Evolutionary conservation across 495 filamentous ascomycete species (phyloP).

Genomic region (Annulohypoxylon moriforme): DNA sequence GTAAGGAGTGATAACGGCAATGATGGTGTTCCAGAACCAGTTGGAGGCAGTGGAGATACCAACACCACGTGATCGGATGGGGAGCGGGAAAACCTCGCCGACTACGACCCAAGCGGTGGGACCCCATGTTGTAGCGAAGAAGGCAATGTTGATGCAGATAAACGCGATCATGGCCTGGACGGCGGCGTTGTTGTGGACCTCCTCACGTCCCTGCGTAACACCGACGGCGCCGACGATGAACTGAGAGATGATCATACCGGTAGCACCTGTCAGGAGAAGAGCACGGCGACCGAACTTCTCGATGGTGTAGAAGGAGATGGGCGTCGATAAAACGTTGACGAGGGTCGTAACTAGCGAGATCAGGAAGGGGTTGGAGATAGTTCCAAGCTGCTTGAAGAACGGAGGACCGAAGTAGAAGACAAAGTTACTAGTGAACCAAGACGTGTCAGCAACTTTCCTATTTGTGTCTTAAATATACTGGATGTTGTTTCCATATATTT

Average conservation of each 20-base stretch:
- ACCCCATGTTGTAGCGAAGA: constrained; percentile 78
- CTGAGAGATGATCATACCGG: constrained; percentile 85
- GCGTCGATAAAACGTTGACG: constrained; percentile 86
- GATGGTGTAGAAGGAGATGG: constrained; percentile 83
- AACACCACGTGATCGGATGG: constrained; percentile 79
- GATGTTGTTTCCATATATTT: too few relatives aligned
- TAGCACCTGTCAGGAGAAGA: constrained; percentile 81
- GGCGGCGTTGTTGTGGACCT: constrained; percentile 52
- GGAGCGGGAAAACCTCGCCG: constrained; percentile 80
- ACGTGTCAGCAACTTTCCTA: too few relatives aligned
- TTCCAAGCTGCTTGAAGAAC: constrained; percentile 75
- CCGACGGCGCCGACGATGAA: constrained; percentile 77
- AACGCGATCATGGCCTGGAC: constrained; percentile 70
- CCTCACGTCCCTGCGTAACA: constrained; percentile 59
- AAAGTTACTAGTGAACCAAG: too few relatives aligned
- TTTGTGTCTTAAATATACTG: too few relatives aligned
- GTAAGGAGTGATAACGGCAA: constrained; percentile 74
- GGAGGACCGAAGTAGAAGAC: too few relatives aligned
- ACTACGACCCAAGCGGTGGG: constrained; percentile 80
- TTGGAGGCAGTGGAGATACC: constrained; percentile 79
- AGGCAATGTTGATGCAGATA: constrained; percentile 79
- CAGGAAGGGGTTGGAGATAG: constrained; percentile 80
- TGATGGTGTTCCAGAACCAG: constrained; percentile 79
- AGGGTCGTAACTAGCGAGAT: constrained; percentile 84
- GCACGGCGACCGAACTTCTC: constrained; percentile 84